Evolutionary conservation across 2,329 filamentous ascomycete genomes (phyloP), one percentile per base, ranked within the genome.

Genomic region (Domatiomyces catenatus): DNA sequence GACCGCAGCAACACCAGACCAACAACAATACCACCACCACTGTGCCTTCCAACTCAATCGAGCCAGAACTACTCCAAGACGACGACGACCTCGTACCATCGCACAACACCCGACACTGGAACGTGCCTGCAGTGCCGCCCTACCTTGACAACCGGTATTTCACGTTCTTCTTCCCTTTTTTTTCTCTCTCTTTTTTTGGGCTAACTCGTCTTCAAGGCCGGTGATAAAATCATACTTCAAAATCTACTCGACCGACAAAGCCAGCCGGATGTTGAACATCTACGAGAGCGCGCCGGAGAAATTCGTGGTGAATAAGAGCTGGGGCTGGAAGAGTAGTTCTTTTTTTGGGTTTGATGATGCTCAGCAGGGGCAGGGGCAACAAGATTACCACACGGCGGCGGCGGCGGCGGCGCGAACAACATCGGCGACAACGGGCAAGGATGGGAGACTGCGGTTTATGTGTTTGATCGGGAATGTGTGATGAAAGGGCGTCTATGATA

Each of bases 341-440:
- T 62, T 79, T n/a, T 62, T 79, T 54, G 75, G 95, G 71, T 73
- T 98, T 54, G 92, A 98, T 66, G 98, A 96, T 65, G 87, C 87
- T 1, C 89, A 93, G 6, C 92, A 88, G 22, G 3, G 6, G 4
- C n/a, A 43, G 42, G 3, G 6, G n/a, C n/a, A 19, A 43, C n/a
- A 19, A 17, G n/a, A 51, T 68, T 66, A 0, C 51, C 64, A 39
- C 48, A 63, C 20, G 60, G 56, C 1, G 63, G 62, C 61, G 32
- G 44, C 3, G 6, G 63, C 20, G 60, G 56, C 1, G 63, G 62
- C 61, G 32, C 48, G 22, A 24, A 24, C 22, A 24, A 6, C 22
- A 24, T 3, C 22, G 22, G 6, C 22, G 22, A 24, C 22, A 57
- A 57, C 66, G 61, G 63, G 68, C 60, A 63, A 67, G 3, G 73